These are phyloP conservation scores for Dendrobium officinale DNA, from an alignment of 106 monocot species.

Conservation along the genomic window DNA sequence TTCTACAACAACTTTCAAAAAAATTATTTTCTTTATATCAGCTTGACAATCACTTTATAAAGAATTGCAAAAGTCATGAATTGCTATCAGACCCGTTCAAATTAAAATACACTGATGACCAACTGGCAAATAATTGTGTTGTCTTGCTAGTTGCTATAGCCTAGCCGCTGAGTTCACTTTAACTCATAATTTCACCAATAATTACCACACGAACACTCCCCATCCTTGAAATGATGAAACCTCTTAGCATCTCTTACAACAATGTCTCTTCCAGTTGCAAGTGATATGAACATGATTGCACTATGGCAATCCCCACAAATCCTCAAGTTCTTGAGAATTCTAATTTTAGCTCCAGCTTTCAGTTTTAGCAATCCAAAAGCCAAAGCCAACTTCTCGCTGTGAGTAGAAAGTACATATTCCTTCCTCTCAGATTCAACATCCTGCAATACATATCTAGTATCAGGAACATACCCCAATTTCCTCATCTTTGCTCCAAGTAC, in stretches of 20 bases:
- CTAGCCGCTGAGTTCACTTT: neutral
- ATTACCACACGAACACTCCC: slow-evolving; percentile 62
- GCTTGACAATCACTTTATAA: too few species aligned
- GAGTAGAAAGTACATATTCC: slow-evolving; percentile 46
- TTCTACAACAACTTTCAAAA: too few species aligned
- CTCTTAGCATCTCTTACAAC: slow-evolving; percentile 64
- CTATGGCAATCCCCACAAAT: slow-evolving; percentile 71
- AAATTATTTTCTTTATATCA: too few species aligned
- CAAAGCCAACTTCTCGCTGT: slow-evolving; percentile 69
- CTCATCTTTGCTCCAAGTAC: slow-evolving; percentile 47
- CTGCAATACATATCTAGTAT: slow-evolving; percentile 66
- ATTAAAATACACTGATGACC: too few species aligned
- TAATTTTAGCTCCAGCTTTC: slow-evolving; percentile 29
- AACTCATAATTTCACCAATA: slow-evolving; percentile 47
- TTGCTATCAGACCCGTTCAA: too few species aligned
- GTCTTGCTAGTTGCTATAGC: neutral
- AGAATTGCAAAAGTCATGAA: too few species aligned
- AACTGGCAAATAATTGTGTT: neutral
- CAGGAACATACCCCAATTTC: slow-evolving; percentile 68
- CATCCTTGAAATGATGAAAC: slow-evolving; percentile 66
- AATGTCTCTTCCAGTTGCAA: slow-evolving; percentile 53
- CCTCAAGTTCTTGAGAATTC: slow-evolving; percentile 71
- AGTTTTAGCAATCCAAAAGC: slow-evolving; percentile 49
- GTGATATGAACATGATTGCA: slow-evolving; percentile 59
- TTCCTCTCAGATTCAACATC: slow-evolving; percentile 47